A percentile compares a stretch with the other conserved stretches of the same genome.
phyloP scores from a whole-genome alignment of 2,329 filamentous ascomycete genomes.

The Ceratocystis cubensis region DNA sequence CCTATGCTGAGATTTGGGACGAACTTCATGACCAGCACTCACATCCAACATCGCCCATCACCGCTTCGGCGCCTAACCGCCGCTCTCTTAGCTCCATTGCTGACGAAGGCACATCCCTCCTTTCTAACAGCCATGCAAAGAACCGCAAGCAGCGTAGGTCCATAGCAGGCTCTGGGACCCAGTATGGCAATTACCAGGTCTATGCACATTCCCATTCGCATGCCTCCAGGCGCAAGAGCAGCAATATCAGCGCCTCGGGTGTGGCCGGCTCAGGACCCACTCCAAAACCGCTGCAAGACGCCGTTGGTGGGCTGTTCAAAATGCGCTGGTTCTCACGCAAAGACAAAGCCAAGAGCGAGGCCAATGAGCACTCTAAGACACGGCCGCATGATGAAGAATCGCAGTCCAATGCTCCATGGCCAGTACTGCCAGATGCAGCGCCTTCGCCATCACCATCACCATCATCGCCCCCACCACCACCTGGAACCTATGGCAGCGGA shows the following conservation, averaged over 20 bases:
- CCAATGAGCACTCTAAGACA: neutral
- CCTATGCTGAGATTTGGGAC: conserved; percentile 67
- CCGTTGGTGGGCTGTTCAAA: conserved; percentile 41
- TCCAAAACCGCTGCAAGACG: conserved; percentile 34
- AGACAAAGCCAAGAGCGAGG: conserved; percentile 11
- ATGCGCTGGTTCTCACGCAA: conserved; percentile 40
- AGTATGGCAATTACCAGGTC: conserved; percentile 15
- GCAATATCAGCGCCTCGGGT: neutral
- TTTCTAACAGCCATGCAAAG: conserved; percentile 8
- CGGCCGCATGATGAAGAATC: neutral
- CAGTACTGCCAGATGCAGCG: neutral
- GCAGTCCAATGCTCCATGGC: neutral
- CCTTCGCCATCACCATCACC: neutral
- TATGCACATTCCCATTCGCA: neutral
- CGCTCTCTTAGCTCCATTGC: conserved; percentile 25
- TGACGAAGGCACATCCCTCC: conserved; percentile 3
- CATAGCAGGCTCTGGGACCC: conserved; percentile 29
- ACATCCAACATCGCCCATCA: conserved; percentile 23
- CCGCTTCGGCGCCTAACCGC: conserved; percentile 27
- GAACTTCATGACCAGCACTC: conserved; percentile 60
- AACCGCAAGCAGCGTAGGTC: conserved; percentile 40
- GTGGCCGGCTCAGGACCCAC: neutral
- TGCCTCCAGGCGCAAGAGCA: neutral
- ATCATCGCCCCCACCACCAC: neutral
- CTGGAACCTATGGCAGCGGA: neutral